These are phyloP conservation scores for Clarireedia monteithiana DNA, from an alignment of 2,329 filamentous ascomycete genomes.

Conservation along the genomic window DNA sequence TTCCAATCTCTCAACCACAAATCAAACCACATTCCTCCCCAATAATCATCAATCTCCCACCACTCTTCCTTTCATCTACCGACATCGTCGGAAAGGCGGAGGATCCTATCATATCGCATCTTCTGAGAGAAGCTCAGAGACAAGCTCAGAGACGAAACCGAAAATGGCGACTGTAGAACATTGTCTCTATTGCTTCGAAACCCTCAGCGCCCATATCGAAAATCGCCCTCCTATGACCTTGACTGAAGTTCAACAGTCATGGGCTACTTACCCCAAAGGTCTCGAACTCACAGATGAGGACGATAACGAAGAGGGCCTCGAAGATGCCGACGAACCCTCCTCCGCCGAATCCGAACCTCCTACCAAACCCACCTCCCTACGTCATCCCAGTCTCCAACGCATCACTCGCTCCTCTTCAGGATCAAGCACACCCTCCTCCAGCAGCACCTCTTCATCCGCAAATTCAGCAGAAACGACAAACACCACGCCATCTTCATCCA, in stretches of 20 bases:
- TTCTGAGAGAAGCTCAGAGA: neutral
- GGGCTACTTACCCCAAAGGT: conserved; percentile 31
- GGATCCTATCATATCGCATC: neutral
- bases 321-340: neutral
- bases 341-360: neutral
- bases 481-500: conserved; percentile 40
- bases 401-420: conserved; percentile 9
- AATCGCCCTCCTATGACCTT: conserved; percentile 60
- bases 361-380: neutral
- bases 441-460: conserved; percentile 6
- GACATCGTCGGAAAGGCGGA: neutral
- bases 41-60: neutral
- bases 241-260: conserved; percentile 61
- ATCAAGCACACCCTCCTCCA: neutral
- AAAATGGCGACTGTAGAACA: conserved; percentile 78
- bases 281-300: conserved; percentile 32
- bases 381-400: conserved; percentile 16
- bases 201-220: conserved; percentile 67
- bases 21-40: neutral
- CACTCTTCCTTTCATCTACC: neutral
- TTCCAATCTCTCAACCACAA: neutral
- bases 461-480: conserved; percentile 27
- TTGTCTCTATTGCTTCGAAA: conserved; percentile 91
- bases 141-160: neutral
- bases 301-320: conserved; percentile 9